Evolutionary conservation across 176 grass and related monocot genomes (phyloP).

Genomic region (Hordeum vulgare): MorexV3_pseudomolecules_assembly NC_058522.1:333914445-333914944

Average conservation of each 20-base stretch:
- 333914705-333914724: conserved; percentile 91
- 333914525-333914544: conserved; percentile 87
- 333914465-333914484: conserved; percentile 95
- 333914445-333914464: conserved; percentile 64
- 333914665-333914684: conserved; percentile 68
- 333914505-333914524: conserved; percentile 77
- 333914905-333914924: neutral
- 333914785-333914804: neutral
- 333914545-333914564: conserved; percentile 73
- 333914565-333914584: conserved; percentile 66
- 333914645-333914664: conserved; percentile 91
- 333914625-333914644: conserved; percentile 92
- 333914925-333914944: conserved; percentile 11
- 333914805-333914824: neutral
- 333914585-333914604: conserved; percentile 97
- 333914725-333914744: conserved; percentile 57
- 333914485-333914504: conserved; percentile 96
- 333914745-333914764: conserved; percentile 24
- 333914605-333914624: conserved; percentile 59
- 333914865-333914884: neutral
- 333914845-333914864: neutral
- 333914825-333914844: neutral
- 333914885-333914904: neutral
- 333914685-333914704: conserved; percentile 78
- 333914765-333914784: neutral